Evolutionary conservation across 768 basidiomycete species (phyloP), one percentile per base, ranked within the genome.

Genomic region (Boletus coccyginus): DNA sequence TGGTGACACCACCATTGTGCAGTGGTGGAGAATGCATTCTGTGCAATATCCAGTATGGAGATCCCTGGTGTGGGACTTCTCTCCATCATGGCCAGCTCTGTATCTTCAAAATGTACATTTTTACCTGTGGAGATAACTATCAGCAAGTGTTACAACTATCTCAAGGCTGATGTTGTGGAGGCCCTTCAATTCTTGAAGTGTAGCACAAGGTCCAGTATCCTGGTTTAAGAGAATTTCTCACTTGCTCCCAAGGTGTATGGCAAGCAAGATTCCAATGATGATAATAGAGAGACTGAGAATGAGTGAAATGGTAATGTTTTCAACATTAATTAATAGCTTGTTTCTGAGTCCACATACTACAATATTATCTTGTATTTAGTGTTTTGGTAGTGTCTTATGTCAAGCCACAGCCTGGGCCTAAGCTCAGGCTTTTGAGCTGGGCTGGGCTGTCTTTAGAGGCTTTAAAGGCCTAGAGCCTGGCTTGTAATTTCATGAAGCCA

Each of bases 91-190:
- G 54, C 50, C 0, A 59, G 54, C n/a, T 59, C 49, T 4, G 9
- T 56, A 2, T 59, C 45, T 0, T 56, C 29, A 1, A 45, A 59
- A n/a, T 2, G 7, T 1, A 24, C 3, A 0, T 59, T 59, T 39
- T 59, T 36, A 21, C 56, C 55, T n/a, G 40, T 17, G 3, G 49
- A 54, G 8, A 59, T 59, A 31, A 59, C 54, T 0, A 56, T 59
- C 10, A 56, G 16, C 39, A 59, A 59, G 49, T 16, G 11, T 13
- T 6, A 3, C 19, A 58, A 58, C 32, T 8, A 9, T 21, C 57
- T 58, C 43, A 58, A 58, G 44, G 43, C 53, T 3, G 6, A 59
- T 7, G 7, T 59, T 1, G 5, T 59, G 0, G 35, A 59, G 4
- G 58, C 33, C 0, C 49, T 58, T 13, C 49, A 58, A 14, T 58